Conservation (phyloP, 495 filamentous ascomycete species). For the Trichoderma parareesei region DNA sequence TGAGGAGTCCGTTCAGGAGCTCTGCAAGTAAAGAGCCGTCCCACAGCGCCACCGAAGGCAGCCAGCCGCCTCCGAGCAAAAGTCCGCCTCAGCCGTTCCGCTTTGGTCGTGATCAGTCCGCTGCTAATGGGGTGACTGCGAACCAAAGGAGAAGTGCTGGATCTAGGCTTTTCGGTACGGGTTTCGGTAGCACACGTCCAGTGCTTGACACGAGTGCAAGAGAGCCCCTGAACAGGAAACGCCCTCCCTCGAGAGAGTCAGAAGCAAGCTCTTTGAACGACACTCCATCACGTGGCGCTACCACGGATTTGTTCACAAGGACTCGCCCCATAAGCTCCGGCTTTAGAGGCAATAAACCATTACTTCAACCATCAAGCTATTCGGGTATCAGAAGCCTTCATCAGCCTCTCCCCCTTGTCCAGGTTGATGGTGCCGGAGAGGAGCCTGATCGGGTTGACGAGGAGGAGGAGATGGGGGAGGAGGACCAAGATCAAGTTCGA, state of each 20-base stretch:
- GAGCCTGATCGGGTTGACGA: conserved; percentile 12
- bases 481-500: conserved; percentile 20
- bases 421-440: conserved; percentile 11
- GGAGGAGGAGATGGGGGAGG: conserved; percentile 6
- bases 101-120: neutral
- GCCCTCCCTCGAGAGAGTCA: conserved; percentile 1
- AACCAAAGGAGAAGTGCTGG: neutral
- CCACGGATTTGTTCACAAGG: conserved; percentile 26
- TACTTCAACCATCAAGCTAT: neutral
- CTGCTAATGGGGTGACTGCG: neutral
- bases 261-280: conserved; percentile 19
- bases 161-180: neutral
- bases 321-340: neutral
- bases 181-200: neutral
- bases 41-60: conserved; percentile 17
- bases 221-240: neutral
- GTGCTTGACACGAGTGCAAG: neutral
- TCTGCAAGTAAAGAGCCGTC: conserved; percentile 21
- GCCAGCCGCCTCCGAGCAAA: conserved; percentile 1
- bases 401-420: neutral
- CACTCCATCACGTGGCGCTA: conserved; percentile 21
- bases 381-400: neutral
- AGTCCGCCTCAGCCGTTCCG: neutral
- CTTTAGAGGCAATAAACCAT: neutral
- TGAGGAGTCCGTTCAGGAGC: conserved; percentile 46